Base-by-base conservation (phyloP, 225 moss, liverwort and hornwort genomes). In the Antitrichia curtipendula region DNA sequence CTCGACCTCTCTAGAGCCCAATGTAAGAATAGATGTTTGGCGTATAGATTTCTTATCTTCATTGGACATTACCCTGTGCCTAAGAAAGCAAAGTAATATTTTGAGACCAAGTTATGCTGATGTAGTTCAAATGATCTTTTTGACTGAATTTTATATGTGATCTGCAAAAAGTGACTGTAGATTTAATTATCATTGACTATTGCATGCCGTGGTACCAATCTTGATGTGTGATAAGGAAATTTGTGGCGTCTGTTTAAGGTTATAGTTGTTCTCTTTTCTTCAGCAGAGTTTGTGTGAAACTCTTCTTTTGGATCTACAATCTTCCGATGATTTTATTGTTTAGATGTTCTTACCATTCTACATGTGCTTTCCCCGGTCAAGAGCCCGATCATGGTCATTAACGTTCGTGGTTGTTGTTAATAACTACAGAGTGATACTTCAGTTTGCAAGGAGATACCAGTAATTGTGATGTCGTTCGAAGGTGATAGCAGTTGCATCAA, bases 111-210 rank as follows among this genome's bases (percentile, higher is more conserved):
- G 49, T 82, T 40, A 32, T 79, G 47, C 24, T 73, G 74, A 32
- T 82, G 24, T 43, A 83, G 31, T 52, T n/a, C 70, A 41, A 52
- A 59, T 43, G 81, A 43, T 36, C 10, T 59, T 19, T 75, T 59
- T 89, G 81, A 86, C 63, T 81, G 24, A 38, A 68, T 57, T 63
- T 41, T 68, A 36, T 18, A 70, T 80, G 34, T 80, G 63, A 52
- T 78, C 29, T 92, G 90, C 96, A 97, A 96, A 88, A 69, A 24
- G 74, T 92, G 71, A 62, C 94, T n/a, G 92, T 96, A 66, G 93
- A 96, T 90, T 90, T 97, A 40, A 95, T 97, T 73, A 93, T 96
- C n/a, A 97, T 96, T 38, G 97, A 97, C 81, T 97, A 96, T 78
- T 94, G 93, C 90, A 97, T 97, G 97, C 97, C 97, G 53, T 76